Evolutionary conservation across 805 yeast genomes (phyloP), one percentile per base, ranked within the genome.

Genomic region (Danielia reshetovae): DNA sequence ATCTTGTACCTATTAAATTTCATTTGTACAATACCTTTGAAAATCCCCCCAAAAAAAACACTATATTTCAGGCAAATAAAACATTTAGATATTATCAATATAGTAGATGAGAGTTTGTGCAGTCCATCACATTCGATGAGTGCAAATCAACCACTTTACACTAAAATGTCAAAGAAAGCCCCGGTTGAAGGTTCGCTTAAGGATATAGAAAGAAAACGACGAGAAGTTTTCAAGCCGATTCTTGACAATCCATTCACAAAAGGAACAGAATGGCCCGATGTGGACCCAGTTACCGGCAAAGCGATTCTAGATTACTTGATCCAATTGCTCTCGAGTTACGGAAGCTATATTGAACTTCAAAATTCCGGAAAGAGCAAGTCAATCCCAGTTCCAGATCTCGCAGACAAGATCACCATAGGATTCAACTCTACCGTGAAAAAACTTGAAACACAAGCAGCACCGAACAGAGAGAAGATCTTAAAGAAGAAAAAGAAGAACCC

Each of bases 141-240:
- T n/a, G n/a, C n/a, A n/a, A n/a, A n/a, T n/a, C n/a, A n/a, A n/a
- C n/a, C n/a, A n/a, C n/a, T n/a, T n/a, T n/a, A n/a, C n/a, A n/a
- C n/a, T n/a, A n/a, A n/a, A 22, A 38, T 34, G 42, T 27, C 39
- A 4, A 18, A 27, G n/a, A 18, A 31, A 23, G 37, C 33, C 27
- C 48, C 30, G 31, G 42, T 29, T 39, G 26, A 52, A 11, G 58
- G 58, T 12, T 74, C 81, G 0, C 35, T 79, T 10, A 76, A 72
- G 42, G 71, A 68, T 15, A 39, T 68, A 2, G 82, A 78, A 32
- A 60, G 62, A 42, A 70, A 68, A 50, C 61, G 74, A 34, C 66
- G 70, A 41, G 79, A 77, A 42, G 76, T 79, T 6, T 77, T 75
- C 56, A 79, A 75, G 53, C 85, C 88, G 0, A 59, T 81, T 2